These are phyloP conservation scores for Pythium volutum DNA, from an alignment of 352 stramenopile species.

Conservation along the genomic window DNA sequence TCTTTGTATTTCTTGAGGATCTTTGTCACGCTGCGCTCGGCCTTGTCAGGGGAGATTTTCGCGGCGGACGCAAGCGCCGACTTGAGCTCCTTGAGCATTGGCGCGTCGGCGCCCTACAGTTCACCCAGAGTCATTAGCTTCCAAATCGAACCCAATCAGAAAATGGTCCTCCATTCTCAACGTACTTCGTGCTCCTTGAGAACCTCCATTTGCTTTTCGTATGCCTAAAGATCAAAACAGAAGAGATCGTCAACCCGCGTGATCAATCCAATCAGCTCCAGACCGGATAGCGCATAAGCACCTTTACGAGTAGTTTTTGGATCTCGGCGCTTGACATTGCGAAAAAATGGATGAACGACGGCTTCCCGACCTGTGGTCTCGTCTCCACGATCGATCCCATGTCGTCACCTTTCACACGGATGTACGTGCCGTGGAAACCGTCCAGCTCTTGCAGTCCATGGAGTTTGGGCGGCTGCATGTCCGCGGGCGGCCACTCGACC, in stretches of 20 bases:
- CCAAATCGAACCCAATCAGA: background rate
- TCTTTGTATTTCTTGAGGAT: slow-evolving; percentile 73
- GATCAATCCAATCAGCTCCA: background rate
- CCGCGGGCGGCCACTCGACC: slow-evolving; percentile 63
- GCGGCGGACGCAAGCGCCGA: slow-evolving; percentile 46
- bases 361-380: slow-evolving; percentile 58
- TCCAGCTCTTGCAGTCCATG: slow-evolving; percentile 81
- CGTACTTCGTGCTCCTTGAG: slow-evolving; percentile 66
- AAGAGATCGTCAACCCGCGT: background rate
- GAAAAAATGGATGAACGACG: slow-evolving; percentile 84
- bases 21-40: slow-evolving; percentile 61
- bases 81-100: slow-evolving; percentile 67
- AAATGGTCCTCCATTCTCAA: background rate
- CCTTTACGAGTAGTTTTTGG: slow-evolving; percentile 61
- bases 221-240: slow-evolving; percentile 34
- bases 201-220: slow-evolving; percentile 83
- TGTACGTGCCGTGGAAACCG: slow-evolving; percentile 72
- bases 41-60: slow-evolving; percentile 62
- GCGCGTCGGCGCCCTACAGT: slow-evolving; percentile 23
- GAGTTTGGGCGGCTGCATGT: slow-evolving; percentile 42
- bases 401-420: slow-evolving; percentile 79
- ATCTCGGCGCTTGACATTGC: slow-evolving; percentile 68
- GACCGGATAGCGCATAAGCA: background rate
- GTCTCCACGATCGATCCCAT: slow-evolving; percentile 86
- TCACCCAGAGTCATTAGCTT: background rate